A percentile compares a stretch with the other conserved stretches of the same genome.
These are phyloP conservation scores for Immersiporthe knoxdaviesiana DNA, from an alignment of 2,329 filamentous ascomycete genomes.

Conservation along the genomic window DNA sequence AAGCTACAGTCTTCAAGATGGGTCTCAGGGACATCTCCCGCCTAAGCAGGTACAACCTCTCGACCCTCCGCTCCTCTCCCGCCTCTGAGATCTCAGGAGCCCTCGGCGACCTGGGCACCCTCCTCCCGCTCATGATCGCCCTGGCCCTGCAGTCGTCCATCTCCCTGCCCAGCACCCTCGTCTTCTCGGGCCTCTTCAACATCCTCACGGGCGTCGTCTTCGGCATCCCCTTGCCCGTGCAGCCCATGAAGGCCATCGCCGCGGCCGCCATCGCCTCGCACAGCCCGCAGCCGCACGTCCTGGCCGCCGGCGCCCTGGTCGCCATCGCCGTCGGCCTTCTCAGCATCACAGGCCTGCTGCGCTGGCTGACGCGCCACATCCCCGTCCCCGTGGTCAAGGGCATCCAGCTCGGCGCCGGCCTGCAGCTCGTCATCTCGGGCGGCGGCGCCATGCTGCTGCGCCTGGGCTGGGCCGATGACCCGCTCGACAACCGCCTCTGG, in stretches of 20 bases:
- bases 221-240: slow-evolving; percentile 87
- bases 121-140: slow-evolving; percentile 86
- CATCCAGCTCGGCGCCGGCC: slow-evolving; percentile 89
- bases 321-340: slow-evolving; percentile 73
- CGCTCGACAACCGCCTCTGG: slow-evolving; percentile 80
- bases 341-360: slow-evolving; percentile 77
- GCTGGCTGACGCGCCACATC: slow-evolving; percentile 72
- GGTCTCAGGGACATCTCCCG: slow-evolving; percentile 36
- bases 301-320: slow-evolving; percentile 84
- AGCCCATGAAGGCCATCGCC: slow-evolving; percentile 87
- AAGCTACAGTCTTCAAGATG: slow-evolving; percentile 26
- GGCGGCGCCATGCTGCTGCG: slow-evolving; percentile 69
- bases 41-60: slow-evolving; percentile 52
- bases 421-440: slow-evolving; percentile 80
- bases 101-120: slow-evolving; percentile 83
- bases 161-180: slow-evolving; percentile 78
- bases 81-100: slow-evolving; percentile 83
- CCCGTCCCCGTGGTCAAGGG: slow-evolving; percentile 90
- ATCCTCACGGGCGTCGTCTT: slow-evolving; percentile 80
- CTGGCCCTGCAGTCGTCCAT: slow-evolving; percentile 79
- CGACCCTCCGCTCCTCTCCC: slow-evolving; percentile 51
- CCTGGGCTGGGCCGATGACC: slow-evolving; percentile 69
- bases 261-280: slow-evolving; percentile 78
- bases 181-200: slow-evolving; percentile 89
- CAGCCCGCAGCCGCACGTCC: slow-evolving; percentile 70